Evolutionary conservation across 805 yeast species (phyloP), one percentile per base, ranked within the genome.

Genomic region (Groenewaldozyma tartarivorans): DNA sequence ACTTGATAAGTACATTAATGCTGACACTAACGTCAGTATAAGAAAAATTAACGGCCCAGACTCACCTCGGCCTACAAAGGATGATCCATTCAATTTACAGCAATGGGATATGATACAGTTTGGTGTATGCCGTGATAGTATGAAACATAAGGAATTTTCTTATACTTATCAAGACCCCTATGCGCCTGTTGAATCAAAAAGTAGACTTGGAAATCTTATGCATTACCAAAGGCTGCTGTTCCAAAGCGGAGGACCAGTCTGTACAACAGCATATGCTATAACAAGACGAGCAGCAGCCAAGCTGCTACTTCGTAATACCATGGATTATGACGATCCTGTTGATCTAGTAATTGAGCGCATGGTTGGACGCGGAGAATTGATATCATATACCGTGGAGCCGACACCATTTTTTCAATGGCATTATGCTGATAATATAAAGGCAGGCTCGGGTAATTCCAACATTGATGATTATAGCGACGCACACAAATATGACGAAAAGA

Each of bases 201-300:
- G 29, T 17, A 35, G 31, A 21, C 40, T 19, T 26, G 39, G 34
- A 4, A 19, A 24, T 15, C 20, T 29, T 24, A 4, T 35, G 13
- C 20, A 32, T 5, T 31, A 21, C 17, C 34, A 36, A 24, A 33
- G 48, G 6, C 35, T 40, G 4, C 26, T 45, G 7, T 17, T 44
- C 4, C 11, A 40, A 20, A 22, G 31, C 24, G 41, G 44, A n/a
- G 18, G 5, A n/a, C 42, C 45, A n/a, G 27, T 30, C 2, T 44
- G 49, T 29, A 31, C 47, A 4, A 44, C 40, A 17, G 48, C 43
- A 2, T 46, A 46, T 34, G 48, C 45, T 2, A 11, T 46, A 4
- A 16, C 39, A 15, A 39, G 20, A 11, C 35, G 27, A 13, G 49
- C 48, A 6, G 49, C 49, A 3, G 20, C 13, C 20, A 46, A 46